Conservation (phyloP, 2,329 filamentous ascomycete species). For the Ampelomyces quisqualis region DNA sequence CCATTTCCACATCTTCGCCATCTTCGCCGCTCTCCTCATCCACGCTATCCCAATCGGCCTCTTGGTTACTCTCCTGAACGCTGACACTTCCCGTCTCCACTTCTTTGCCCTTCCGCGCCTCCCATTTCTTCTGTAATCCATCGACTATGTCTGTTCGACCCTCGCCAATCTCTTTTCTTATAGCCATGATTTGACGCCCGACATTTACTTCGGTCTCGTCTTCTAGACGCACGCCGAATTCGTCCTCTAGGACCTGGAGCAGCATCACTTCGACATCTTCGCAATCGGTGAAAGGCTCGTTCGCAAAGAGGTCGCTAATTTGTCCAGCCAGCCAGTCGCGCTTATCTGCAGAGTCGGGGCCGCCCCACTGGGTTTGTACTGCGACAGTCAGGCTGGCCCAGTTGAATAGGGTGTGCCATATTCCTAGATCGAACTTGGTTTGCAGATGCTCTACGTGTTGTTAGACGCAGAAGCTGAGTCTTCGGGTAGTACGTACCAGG, state of each 20-base stretch:
- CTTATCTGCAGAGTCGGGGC: conserved; percentile 78
- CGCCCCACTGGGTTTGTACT: conserved; percentile 85
- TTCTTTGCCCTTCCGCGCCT: conserved; percentile 60
- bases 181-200: conserved; percentile 68
- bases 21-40: conserved; percentile 57
- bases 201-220: conserved; percentile 80
- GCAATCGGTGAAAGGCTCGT: conserved; percentile 63
- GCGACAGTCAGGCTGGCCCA: conserved; percentile 89
- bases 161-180: conserved; percentile 64
- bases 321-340: conserved; percentile 95
- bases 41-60: conserved; percentile 41
- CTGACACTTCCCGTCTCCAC: conserved; percentile 48
- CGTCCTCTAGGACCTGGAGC: conserved; percentile 88
- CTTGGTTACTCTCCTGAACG: conserved; percentile 61
- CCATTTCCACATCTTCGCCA: conserved; percentile 41
- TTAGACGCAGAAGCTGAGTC: conserved; percentile 5
- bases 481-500: neutral
- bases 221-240: conserved; percentile 91
- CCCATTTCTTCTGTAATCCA: conserved; percentile 63
- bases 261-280: conserved; percentile 82
- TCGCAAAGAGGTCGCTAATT: conserved; percentile 73
- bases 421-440: conserved; percentile 70
- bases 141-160: conserved; percentile 68
- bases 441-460: conserved; percentile 21
- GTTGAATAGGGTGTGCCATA: conserved; percentile 79